Evolutionary conservation across 805 yeast genomes (phyloP).

Genomic region (Komagataella mondaviorum): DNA sequence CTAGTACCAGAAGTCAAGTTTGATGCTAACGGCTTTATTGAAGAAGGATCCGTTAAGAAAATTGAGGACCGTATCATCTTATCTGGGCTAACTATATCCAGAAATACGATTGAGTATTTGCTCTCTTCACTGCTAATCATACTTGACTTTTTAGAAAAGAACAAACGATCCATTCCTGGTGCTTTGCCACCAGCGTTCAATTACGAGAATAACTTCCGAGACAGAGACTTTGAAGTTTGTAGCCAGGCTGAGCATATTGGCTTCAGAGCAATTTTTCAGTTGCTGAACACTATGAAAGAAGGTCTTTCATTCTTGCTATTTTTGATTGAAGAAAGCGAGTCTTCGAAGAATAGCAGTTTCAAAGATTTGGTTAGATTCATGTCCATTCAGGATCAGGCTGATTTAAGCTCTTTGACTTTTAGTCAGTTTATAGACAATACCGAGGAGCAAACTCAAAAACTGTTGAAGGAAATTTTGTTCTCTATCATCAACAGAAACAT

Average conservation of each 20-base stretch:
- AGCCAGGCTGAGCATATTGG: constrained; percentile 88
- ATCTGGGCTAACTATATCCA: constrained; percentile 29
- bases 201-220: constrained; percentile 25
- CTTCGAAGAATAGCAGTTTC: constrained; percentile 20
- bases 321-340: constrained; percentile 56
- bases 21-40: constrained; percentile 20
- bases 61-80: constrained; percentile 25
- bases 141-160: constrained; percentile 55
- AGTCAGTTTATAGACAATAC: constrained; percentile 67
- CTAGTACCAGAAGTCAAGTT: constrained; percentile 18
- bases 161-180: constrained; percentile 49
- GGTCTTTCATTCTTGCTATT: constrained; percentile 81
- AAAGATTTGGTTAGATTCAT: constrained; percentile 60
- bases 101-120: constrained; percentile 48
- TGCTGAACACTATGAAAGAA: constrained; percentile 71
- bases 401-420: constrained; percentile 53
- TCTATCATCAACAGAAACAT: constrained; percentile 84
- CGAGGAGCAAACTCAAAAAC: constrained; percentile 36
- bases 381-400: constrained; percentile 51
- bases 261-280: constrained; percentile 59
- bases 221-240: constrained; percentile 40
- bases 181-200: constrained; percentile 43
- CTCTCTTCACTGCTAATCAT: constrained; percentile 59
- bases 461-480: constrained; percentile 77
- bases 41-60: constrained; percentile 25